Evolutionary conservation across 2,329 filamentous ascomycete species (phyloP).

Genomic region (Byssochlamys sp.): DNA sequence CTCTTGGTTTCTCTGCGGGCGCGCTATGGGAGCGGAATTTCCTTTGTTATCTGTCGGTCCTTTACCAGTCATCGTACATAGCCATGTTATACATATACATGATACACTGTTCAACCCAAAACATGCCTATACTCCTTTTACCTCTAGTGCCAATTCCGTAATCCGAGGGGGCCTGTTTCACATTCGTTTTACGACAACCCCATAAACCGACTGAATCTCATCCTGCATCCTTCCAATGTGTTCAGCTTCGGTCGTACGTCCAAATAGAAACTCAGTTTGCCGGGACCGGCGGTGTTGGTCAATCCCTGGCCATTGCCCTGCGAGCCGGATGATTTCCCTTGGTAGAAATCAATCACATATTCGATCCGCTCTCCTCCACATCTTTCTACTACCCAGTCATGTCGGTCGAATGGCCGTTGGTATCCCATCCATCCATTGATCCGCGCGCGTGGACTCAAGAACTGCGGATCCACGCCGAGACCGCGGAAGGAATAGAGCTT

Average conservation of each 20-base stretch:
- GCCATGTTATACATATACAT: constrained; percentile 23
- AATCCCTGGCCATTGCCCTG: constrained; percentile 20
- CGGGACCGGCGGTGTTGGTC: constrained; percentile 22
- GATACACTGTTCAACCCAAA: constrained; percentile 6
- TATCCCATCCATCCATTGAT: constrained; percentile 81
- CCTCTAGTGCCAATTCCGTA: constrained; percentile 13
- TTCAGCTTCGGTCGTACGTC: constrained; percentile 59
- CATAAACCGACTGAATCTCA: constrained; percentile 42
- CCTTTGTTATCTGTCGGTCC: not conserved
- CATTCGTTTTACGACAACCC: constrained; percentile 30
- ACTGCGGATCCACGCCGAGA: constrained; percentile 38
- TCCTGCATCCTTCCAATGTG: constrained; percentile 50
- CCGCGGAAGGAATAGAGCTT: constrained; percentile 77
- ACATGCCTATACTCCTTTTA: constrained; percentile 16
- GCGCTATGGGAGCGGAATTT: not conserved
- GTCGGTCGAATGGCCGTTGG: constrained; percentile 80
- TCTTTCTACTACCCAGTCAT: constrained; percentile 93
- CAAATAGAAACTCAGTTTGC: constrained; percentile 52
- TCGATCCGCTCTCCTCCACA: constrained; percentile 68
- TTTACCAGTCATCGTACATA: constrained; percentile 23
- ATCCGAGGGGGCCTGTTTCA: not conserved
- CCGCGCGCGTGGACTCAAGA: constrained; percentile 70
- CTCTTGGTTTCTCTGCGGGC: not conserved
- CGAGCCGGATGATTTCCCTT: constrained; percentile 48
- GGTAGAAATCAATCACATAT: constrained; percentile 97